Conservation (phyloP, 1,284 basidiomycete genomes). For the Naganishia sp. region DNA sequence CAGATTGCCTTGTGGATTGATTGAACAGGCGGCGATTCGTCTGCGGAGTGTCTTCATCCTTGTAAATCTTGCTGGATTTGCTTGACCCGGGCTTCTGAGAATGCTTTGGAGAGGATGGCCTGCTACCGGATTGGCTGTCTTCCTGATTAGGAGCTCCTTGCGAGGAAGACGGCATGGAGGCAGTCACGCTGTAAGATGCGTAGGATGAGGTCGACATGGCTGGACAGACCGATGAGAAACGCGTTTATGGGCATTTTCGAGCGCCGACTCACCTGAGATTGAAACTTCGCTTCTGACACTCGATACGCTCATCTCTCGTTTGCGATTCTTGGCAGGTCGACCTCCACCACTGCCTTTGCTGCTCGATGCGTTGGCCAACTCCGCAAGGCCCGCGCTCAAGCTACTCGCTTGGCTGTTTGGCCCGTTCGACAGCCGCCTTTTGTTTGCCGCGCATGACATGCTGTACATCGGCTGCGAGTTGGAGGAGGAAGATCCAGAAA, state of each 20-base stretch:
- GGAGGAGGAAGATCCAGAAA: constrained; percentile 8
- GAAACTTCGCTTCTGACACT: constrained; percentile 30
- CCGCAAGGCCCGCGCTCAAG: constrained; percentile 18
- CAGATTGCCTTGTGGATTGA: neutral
- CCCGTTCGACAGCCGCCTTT: constrained; percentile 20
- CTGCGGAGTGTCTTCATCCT: neutral
- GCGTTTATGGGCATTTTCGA: neutral
- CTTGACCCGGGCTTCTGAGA: neutral
- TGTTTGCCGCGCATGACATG: constrained; percentile 19
- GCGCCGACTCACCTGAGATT: constrained; percentile 18
- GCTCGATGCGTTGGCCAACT: constrained; percentile 18
- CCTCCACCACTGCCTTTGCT: neutral
- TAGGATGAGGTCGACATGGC: constrained; percentile 27
- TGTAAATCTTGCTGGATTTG: constrained; percentile 3
- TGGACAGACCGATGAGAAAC: neutral
- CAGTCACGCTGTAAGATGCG: constrained; percentile 25
- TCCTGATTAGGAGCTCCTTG: neutral
- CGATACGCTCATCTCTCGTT: constrained; percentile 28
- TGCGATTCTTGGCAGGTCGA: constrained; percentile 22
- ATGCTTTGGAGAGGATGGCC: no score
- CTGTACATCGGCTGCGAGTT: constrained; percentile 18
- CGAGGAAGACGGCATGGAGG: neutral
- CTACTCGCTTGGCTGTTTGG: constrained; percentile 12
- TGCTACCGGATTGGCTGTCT: no score
- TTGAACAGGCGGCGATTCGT: constrained; percentile 18